phyloP scores from a whole-genome alignment of 177 flowering plant genomes.

The Telopea speciosissima region DNA sequence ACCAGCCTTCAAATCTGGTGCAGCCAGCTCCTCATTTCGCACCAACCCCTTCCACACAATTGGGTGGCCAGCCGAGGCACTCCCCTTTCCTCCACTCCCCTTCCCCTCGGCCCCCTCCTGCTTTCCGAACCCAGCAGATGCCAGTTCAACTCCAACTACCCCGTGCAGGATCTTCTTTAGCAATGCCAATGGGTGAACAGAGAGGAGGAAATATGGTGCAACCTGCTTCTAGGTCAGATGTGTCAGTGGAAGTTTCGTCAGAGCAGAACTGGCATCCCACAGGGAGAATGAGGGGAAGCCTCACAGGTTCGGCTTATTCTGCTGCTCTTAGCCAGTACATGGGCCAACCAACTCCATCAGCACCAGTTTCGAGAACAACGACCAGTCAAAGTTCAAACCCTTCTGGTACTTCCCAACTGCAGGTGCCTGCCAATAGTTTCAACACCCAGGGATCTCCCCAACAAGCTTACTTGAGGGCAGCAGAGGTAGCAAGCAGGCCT shows the following conservation, averaged over 20 bases:
- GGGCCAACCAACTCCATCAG: conserved; percentile 39
- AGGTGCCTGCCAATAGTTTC: conserved; percentile 21
- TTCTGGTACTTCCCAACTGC: conserved; percentile 22
- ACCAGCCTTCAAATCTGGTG: conserved; percentile 20
- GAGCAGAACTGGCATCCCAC: conserved; percentile 61
- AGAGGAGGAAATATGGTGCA: conserved; percentile 19
- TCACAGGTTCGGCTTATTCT: conserved; percentile 43
- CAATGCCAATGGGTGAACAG: conserved; percentile 26
- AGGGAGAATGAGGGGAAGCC: conserved; percentile 86
- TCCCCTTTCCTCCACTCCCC: too few species aligned
- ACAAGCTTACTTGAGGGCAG: conserved; percentile 4
- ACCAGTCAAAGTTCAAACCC: conserved; percentile 11
- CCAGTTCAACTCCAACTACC: conserved; percentile 29
- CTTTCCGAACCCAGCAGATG: conserved; percentile 19
- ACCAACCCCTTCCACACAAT: too few species aligned
- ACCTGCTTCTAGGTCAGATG: conserved; percentile 23
- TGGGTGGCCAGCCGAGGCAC: too few species aligned
- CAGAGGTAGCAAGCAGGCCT: background rate
- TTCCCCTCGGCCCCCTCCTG: background rate
- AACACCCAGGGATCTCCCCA: conserved; percentile 5
- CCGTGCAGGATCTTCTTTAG: conserved; percentile 19
- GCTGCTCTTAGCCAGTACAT: conserved; percentile 46
- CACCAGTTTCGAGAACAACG: conserved; percentile 26
- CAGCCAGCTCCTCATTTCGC: conserved; percentile 17
- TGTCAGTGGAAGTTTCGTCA: conserved; percentile 24